Evolutionary conservation across 768 basidiomycete species (phyloP).

Genomic region (Lactarius quietus): DNA sequence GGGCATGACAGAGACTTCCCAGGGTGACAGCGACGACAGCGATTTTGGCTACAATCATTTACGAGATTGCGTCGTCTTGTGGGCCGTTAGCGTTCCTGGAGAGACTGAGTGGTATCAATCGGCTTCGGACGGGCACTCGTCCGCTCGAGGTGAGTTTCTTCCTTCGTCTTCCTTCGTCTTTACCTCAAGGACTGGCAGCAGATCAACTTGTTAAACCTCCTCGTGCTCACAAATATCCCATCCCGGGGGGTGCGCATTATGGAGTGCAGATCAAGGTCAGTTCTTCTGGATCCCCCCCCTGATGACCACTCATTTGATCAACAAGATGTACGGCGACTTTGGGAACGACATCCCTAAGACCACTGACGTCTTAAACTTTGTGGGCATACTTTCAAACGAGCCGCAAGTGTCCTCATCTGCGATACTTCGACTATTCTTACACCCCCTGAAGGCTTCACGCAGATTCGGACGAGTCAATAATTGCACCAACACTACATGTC

Average conservation of each 20-base stretch:
- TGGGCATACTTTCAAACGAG: slow-evolving; percentile 70
- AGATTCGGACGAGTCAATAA: slow-evolving; percentile 33
- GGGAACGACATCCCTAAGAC: slow-evolving; percentile 47
- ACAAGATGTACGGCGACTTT: slow-evolving; percentile 57
- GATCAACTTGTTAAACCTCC: slow-evolving; percentile 22
- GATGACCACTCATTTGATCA: slow-evolving; percentile 18
- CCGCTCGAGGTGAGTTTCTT: slow-evolving; percentile 26
- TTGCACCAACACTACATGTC: slow-evolving; percentile 67
- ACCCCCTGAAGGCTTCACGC: slow-evolving; percentile 34
- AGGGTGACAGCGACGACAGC: slow-evolving; percentile 29
- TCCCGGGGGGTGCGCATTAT: slow-evolving; percentile 50
- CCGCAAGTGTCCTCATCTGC: slow-evolving; percentile 42
- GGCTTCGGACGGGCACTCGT: slow-evolving; percentile 29
- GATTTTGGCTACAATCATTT: slow-evolving; percentile 48
- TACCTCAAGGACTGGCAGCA: not conserved
- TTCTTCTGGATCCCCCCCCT: not conserved
- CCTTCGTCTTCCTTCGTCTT: not conserved
- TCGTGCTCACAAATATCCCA: slow-evolving; percentile 62
- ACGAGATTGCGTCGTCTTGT: slow-evolving; percentile 59
- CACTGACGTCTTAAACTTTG: slow-evolving; percentile 63
- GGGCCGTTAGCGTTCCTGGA: slow-evolving; percentile 75
- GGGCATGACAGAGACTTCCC: slow-evolving; percentile 48
- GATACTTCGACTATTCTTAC: not conserved
- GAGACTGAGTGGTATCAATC: slow-evolving; percentile 54
- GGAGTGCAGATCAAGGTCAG: slow-evolving; percentile 70